Percentiles rank a stretch among this genome's conserved stretches.
Conservation (phyloP, 345 rosid genomes). For the Mallotus nudiflorus region DNA sequence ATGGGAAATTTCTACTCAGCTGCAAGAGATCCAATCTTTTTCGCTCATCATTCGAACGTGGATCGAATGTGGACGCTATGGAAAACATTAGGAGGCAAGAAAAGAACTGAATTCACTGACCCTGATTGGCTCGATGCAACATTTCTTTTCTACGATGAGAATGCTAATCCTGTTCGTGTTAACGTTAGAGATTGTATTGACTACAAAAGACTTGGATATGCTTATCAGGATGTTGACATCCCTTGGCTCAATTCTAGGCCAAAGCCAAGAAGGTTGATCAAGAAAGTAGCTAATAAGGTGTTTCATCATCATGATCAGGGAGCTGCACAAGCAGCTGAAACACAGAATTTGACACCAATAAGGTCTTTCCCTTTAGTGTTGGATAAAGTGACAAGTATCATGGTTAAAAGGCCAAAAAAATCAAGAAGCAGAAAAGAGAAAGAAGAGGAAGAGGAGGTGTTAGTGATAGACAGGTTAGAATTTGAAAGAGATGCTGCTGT, state of each 20-base stretch:
- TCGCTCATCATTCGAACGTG: conserved; percentile 52
- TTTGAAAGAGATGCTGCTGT: conserved; percentile 35
- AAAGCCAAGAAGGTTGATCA: conserved; percentile 35
- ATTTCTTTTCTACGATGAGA: conserved; percentile 62
- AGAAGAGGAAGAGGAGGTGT: conserved; percentile 32
- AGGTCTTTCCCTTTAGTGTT: conserved; percentile 12
- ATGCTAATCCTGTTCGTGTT: conserved; percentile 52
- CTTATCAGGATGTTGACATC: conserved; percentile 47
- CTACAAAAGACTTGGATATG: conserved; percentile 34
- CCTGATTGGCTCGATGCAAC: conserved; percentile 55
- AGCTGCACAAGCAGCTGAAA: conserved; percentile 42
- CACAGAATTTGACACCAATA: conserved; percentile 1
- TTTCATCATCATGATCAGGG: conserved; percentile 3
- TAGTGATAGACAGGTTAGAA: conserved; percentile 46
- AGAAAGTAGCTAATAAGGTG: conserved; percentile 17
- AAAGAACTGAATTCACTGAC: conserved; percentile 41
- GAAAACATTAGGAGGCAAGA: conserved; percentile 54
- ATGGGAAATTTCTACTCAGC: conserved; percentile 72
- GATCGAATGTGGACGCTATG: conserved; percentile 66
- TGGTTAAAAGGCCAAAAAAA: conserved; percentile 23
- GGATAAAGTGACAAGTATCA: conserved; percentile 3
- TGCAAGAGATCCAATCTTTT: conserved; percentile 62
- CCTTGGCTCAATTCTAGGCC: conserved; percentile 58
- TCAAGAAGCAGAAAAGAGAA: conserved; percentile 17
- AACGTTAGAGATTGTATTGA: conserved; percentile 56